Evolutionary conservation across 2,329 filamentous ascomycete species (phyloP), one percentile per base, ranked within the genome.

Genomic region (Colletotrichum gigasporum): DNA sequence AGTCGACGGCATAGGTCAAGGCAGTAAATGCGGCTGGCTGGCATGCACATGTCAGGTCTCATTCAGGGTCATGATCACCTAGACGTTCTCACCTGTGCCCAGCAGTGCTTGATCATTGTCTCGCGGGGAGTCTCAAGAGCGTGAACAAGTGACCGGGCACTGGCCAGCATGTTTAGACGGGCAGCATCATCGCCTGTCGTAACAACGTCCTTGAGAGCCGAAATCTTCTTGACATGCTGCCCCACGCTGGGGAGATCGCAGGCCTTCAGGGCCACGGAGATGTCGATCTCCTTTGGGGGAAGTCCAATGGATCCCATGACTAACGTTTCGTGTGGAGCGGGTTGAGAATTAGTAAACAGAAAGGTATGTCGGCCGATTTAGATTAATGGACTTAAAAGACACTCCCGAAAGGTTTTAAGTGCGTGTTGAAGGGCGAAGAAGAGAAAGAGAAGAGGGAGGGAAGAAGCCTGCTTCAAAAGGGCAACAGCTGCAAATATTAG

Each of bases 101-200:
- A 83, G 63, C 71, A 74, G 53, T 83, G 80, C 58, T 79, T 74
- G 58, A 83, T 75, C 74, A 83, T 82, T 0, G 80, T 80, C 70
- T 84, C 82, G 4, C 80, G 74, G 0, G 82, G 82, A 0, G 79
- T 83, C 66, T 84, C 81, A 0, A 81, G 70, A 0, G 78, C 75
- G n/a, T 52, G 35, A 2, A 52, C 34, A 4, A 51, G 34, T 1
- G 24, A 42, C 2, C 34, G 3, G 5, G 47, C 44, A 34, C n/a
- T 41, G 14, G 12, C 55, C 24, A 59, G n/a, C 44, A 59, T 58
- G 24, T 24, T 30, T 2, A 59, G 35, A 12, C 55, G 44, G 12
- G 45, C 45, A 3, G 44, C 35, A n/a, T 52, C 45, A 18, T 59
- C 5, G 5, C 45, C 26, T 4, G 3, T 11, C 5, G 55, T 18